Evolutionary conservation across 83 land plant genomes (phyloP).

Genomic region (Picea mariana): DNA sequence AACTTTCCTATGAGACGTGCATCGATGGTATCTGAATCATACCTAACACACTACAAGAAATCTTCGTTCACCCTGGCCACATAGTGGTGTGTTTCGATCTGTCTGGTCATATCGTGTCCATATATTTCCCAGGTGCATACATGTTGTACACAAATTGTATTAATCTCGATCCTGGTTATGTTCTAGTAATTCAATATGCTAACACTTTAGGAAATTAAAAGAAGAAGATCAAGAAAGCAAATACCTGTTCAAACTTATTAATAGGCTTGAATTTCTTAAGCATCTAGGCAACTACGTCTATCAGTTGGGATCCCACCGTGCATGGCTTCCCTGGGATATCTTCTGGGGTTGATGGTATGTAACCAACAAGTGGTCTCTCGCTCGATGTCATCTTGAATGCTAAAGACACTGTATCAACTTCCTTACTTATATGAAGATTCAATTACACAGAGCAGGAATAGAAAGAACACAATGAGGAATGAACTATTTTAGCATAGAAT

Average conservation of each 20-base stretch:
- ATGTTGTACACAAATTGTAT: conserved; percentile 37
- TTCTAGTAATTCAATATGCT: background rate
- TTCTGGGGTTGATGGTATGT: conserved; percentile 1
- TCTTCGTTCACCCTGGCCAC: conserved; percentile 30
- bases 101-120: conserved; percentile 84
- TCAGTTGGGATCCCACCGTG: conserved; percentile 35
- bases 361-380: conserved; percentile 4
- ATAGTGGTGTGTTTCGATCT: conserved; percentile 93
- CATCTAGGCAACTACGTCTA: conserved; percentile 61
- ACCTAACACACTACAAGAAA: too few relatives aligned
- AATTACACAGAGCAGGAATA: too few relatives aligned
- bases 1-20: too few relatives aligned
- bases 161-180: background rate
- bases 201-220: too few relatives aligned
- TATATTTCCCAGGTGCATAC: conserved; percentile 85
- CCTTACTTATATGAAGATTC: too few relatives aligned
- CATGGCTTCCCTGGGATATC: conserved; percentile 51
- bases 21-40: too few relatives aligned
- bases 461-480: too few relatives aligned
- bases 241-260: conserved; percentile 51
- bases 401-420: too few relatives aligned
- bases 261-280: conserved; percentile 69
- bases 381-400: conserved; percentile 1
- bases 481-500: too few relatives aligned
- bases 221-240: background rate